phyloP scores from a whole-genome alignment of 805 yeast genomes.

The Candida nitratophila region DNA sequence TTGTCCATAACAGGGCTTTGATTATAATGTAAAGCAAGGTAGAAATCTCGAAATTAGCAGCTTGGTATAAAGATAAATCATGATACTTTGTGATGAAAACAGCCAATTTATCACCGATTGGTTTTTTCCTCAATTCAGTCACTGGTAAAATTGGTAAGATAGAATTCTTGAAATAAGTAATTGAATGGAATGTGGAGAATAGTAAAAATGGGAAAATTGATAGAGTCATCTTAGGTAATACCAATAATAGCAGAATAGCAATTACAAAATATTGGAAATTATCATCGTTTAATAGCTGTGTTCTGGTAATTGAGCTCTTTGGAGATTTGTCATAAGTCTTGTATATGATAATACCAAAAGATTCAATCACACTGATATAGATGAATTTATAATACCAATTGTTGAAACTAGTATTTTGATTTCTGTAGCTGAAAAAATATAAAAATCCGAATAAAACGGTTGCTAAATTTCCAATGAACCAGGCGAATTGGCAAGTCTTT shows the following conservation, averaged over 20 bases:
- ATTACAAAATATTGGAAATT: conserved; percentile 53
- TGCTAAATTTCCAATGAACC: conserved; percentile 62
- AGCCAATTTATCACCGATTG: conserved; percentile 23
- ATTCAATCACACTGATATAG: conserved; percentile 56
- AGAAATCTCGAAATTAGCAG: conserved; percentile 48
- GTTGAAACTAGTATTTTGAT: conserved; percentile 13
- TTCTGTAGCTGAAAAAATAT: conserved; percentile 30
- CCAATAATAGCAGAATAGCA: conserved; percentile 45
- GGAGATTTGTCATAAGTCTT: conserved; percentile 44
- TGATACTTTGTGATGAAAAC: conserved; percentile 45
- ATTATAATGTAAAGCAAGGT: conserved; percentile 21
- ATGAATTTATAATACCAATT: conserved; percentile 50
- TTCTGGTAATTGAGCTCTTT: conserved; percentile 13
- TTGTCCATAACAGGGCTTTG: conserved; percentile 46
- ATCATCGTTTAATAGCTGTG: conserved; percentile 36
- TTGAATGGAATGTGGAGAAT: conserved; percentile 76
- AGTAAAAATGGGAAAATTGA: conserved; percentile 68
- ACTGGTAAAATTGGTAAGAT: conserved; percentile 56
- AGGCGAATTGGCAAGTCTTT: conserved; percentile 59
- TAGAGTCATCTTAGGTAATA: conserved; percentile 53
- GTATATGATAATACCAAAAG: conserved; percentile 70
- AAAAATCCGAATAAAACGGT: conserved; percentile 35
- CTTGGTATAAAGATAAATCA: conserved; percentile 50
- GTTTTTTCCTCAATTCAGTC: conserved; percentile 5
- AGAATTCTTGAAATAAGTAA: conserved; percentile 60